Evolutionary conservation across 768 basidiomycete species (phyloP).

Genomic region (Trametes sanguinea): DNA sequence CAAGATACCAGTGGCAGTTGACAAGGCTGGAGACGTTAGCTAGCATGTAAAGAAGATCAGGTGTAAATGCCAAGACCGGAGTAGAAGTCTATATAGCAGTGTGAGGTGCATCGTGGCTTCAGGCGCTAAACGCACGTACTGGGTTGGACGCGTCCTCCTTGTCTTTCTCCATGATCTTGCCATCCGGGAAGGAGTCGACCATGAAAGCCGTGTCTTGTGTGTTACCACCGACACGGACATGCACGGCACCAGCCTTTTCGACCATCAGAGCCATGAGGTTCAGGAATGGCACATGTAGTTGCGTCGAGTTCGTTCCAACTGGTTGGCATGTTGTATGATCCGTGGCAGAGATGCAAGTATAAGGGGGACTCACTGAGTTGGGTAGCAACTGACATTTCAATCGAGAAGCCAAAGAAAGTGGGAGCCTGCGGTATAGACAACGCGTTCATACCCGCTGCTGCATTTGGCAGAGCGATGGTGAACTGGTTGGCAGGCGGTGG

Average conservation of each 20-base stretch:
- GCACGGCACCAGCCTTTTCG: conserved; percentile 43
- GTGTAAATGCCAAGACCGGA: conserved; percentile 47
- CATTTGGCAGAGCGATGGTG: conserved; percentile 8
- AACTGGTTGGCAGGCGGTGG: conserved; percentile 12
- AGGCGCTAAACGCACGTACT: conserved; percentile 21
- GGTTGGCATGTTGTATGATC: no score
- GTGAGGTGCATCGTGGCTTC: no score
- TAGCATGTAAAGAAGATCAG: conserved; percentile 52
- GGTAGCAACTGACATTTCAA: conserved; percentile 72
- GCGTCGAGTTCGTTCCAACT: conserved; percentile 22
- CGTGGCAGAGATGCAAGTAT: no score
- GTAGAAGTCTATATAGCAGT: conserved; percentile 47
- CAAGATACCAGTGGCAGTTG: conserved; percentile 49
- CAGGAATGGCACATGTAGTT: conserved; percentile 41
- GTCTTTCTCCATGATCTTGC: conserved; percentile 27
- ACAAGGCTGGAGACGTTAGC: conserved; percentile 44
- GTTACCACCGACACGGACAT: conserved; percentile 48
- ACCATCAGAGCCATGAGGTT: conserved; percentile 49
- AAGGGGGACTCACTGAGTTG: conserved; percentile 53
- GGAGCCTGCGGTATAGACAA: conserved; percentile 47
- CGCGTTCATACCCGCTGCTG: conserved; percentile 16
- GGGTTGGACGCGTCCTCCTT: conserved; percentile 37
- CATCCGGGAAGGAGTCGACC: conserved; percentile 25
- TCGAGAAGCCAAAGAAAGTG: conserved; percentile 71
- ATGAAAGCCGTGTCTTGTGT: conserved; percentile 48